Evolutionary conservation across 805 yeast genomes (phyloP).

Genomic region (Nakazawaea sp.): DNA sequence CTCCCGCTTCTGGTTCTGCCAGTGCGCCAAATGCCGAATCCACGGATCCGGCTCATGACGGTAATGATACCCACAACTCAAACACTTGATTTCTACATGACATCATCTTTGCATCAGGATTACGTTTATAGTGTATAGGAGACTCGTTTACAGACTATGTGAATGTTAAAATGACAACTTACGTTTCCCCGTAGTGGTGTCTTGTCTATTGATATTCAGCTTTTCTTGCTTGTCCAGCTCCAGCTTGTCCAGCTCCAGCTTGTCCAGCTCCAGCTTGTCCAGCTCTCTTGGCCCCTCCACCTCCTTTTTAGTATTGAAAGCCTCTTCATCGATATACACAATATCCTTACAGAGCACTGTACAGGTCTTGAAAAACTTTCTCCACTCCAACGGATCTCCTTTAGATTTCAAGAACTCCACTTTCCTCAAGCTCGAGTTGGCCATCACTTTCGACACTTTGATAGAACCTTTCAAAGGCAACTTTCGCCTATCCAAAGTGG

Average conservation of each 20-base stretch:
- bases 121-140: no score
- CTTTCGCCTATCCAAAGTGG: conserved; percentile 34
- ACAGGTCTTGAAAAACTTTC: conserved; percentile 53
- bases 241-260: neutral
- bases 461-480: conserved; percentile 40
- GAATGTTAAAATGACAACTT: neutral
- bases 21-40: neutral
- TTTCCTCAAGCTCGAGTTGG: conserved; percentile 32
- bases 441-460: conserved; percentile 31
- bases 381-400: conserved; percentile 74
- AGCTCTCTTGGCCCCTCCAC: neutral
- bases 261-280: neutral
- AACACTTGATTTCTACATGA: no score
- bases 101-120: no score
- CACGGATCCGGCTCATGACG: neutral
- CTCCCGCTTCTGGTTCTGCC: neutral
- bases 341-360: conserved; percentile 52
- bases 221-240: neutral
- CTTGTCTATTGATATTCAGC: neutral
- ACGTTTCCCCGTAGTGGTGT: neutral
- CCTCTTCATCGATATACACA: conserved; percentile 32
- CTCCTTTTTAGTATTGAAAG: conserved; percentile 1
- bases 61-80: neutral
- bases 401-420: conserved; percentile 47
- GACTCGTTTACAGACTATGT: no score